Percentiles rank a stretch among this genome's conserved stretches.
These are phyloP conservation scores for Plenodomus biglobosus DNA, from an alignment of 2,329 filamentous ascomycete genomes.

Conservation along the genomic window DNA sequence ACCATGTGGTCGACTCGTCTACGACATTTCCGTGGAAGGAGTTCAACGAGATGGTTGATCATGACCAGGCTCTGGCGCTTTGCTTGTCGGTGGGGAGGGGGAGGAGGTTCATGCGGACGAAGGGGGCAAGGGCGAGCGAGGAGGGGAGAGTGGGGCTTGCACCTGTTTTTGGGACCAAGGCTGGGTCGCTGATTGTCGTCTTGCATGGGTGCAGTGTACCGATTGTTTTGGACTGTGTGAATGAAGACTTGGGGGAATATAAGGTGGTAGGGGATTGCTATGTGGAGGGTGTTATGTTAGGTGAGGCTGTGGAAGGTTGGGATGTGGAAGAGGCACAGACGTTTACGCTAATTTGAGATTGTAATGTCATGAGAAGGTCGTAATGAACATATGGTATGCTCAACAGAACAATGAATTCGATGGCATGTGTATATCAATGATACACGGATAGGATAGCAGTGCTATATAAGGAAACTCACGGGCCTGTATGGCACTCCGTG, in stretches of 20 bases:
- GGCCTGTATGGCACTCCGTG: conserved; percentile 19
- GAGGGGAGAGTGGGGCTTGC: conserved; percentile 4
- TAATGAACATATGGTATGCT: not conserved
- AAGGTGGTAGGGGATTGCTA: conserved; percentile 20
- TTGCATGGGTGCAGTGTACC: conserved; percentile 21
- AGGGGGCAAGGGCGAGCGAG: conserved; percentile 2
- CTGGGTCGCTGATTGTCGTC: conserved; percentile 6
- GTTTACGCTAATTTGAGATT: not conserved
- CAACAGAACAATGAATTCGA: not conserved
- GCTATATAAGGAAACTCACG: conserved; percentile 1
- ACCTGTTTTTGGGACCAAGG: not conserved
- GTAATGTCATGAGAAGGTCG: not conserved
- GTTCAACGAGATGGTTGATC: not conserved
- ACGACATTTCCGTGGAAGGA: conserved; percentile 5
- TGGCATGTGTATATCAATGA: not conserved
- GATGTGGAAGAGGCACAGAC: conserved; percentile 2
- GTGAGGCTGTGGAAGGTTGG: conserved; percentile 14
- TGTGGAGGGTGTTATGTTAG: conserved; percentile 17
- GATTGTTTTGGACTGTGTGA: conserved; percentile 13
- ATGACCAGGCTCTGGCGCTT: not conserved
- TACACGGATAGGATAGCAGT: not conserved
- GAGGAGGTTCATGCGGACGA: conserved; percentile 13
- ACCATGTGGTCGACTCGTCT: conserved; percentile 5
- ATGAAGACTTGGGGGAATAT: conserved; percentile 5
- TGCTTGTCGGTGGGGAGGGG: conserved; percentile 14